phyloP scores from a whole-genome alignment of 2,329 filamentous ascomycete species.

The Aspergillus sp. region DNA sequence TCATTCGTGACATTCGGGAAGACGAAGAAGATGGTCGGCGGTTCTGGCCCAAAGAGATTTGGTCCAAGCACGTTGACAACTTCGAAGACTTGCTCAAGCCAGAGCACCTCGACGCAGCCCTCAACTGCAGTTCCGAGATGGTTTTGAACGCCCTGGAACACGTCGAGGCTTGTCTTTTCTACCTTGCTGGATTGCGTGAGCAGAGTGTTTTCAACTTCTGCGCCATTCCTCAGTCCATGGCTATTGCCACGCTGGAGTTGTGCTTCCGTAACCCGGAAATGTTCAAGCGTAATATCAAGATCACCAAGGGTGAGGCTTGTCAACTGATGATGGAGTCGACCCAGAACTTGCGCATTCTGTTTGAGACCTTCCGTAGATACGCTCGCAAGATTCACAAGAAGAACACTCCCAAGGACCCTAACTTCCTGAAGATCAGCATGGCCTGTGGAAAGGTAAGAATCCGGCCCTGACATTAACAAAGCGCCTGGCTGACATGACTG shows the following conservation, averaged over 20 bases:
- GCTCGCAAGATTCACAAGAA: conserved; percentile 80
- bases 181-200: conserved; percentile 89
- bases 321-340: conserved; percentile 87
- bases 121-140: conserved; percentile 91
- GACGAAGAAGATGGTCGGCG: conserved; percentile 81
- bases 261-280: conserved; percentile 88
- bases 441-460: conserved; percentile 73
- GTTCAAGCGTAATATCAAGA: conserved; percentile 87
- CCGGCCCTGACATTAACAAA: neutral
- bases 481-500: conserved; percentile 2
- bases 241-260: conserved; percentile 86
- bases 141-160: conserved; percentile 83
- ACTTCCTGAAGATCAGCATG: conserved; percentile 86
- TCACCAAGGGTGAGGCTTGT: conserved; percentile 91
- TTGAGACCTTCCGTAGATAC: conserved; percentile 75
- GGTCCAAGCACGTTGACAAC: conserved; percentile 87
- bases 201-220: conserved; percentile 99
- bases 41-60: conserved; percentile 95
- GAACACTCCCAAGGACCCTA: conserved; percentile 90
- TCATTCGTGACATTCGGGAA: conserved; percentile 91
- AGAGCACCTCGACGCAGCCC: conserved; percentile 68
- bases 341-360: conserved; percentile 78
- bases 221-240: conserved; percentile 95
- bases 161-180: conserved; percentile 91
- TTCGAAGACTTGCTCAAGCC: conserved; percentile 89